Evolutionary conservation across 352 stramenopile genomes (phyloP), one percentile per base, ranked within the genome.

Genomic region (Plasmopara halstedii): DNA sequence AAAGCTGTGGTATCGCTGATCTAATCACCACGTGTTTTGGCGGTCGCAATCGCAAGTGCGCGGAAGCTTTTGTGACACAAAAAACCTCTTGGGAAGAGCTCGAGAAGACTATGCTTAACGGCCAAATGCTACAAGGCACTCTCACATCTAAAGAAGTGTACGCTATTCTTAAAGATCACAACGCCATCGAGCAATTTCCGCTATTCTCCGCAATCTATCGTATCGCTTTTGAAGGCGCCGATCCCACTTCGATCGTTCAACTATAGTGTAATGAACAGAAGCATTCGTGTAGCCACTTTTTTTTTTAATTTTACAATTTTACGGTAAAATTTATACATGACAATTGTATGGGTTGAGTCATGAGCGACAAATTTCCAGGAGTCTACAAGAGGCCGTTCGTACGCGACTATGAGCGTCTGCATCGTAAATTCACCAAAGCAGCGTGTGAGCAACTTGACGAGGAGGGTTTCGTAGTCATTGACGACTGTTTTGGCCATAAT

Each of bases 1-100:
- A 98, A 73, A 96, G 76, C 57, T 98, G 95, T 61, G 96, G 96
- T 13, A 93, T 98, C 27, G 96, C 95, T 6, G 96, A 99, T 58
- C 72, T 99, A 5, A 98, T 99, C 56, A 98, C 96, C 21, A 98
- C 95, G 45, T 98, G 96, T 69, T 98, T 98, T 59, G 95, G 96
- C 37, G 95, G 96, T 43, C 83, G 96, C 27, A 99, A 99, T 62
- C 85, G 95, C 47, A 97, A 96, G 55, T 98, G 94, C 64, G 92
- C 91, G 6, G 91, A 98, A 64, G 86, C 84, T 18, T 98, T 98
- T 54, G 86, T 95, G 29, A 85, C 73, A 25, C 61, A 69, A 36
- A 64, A 79, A 50, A 77, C 71, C 32, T 66, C 67, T 18, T 97
- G 89, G 80, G 82, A 96, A 44, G 64, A 90, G 56, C 88, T 99